Evolutionary conservation across 148 eudicot genomes (phyloP), one percentile per base, ranked within the genome.

Genomic region (Arctostaphylos glauca): DNA sequence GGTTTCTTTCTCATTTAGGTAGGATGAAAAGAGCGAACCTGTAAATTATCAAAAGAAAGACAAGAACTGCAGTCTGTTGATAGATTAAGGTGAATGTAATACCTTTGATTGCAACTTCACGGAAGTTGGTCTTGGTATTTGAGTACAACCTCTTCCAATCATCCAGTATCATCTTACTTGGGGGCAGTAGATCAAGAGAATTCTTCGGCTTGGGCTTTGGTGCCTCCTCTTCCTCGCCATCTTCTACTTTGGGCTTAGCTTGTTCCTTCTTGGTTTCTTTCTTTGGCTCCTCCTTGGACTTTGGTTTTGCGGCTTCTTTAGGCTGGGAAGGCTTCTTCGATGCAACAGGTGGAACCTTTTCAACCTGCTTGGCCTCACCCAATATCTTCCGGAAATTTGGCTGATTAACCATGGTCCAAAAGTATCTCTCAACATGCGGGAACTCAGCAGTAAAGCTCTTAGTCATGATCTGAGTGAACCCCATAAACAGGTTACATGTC

Each of bases 381-480:
- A 82, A 8, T 48, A 75, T 10, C 54, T 82, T 82, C 18, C 46
- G 76, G 15, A 82, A 21, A 38, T 82, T 82, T 74, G 84, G 84
- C 38, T 82, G 84, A 78, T 92, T 92, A 79, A 86, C 88, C 89
- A 90, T 70, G 48, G 91, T 88, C 94, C 94, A 91, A 87, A 75
- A 82, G 84, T 82, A 75, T 59, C 84, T 82, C 84, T 82, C 84
- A 14, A 82, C 84, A n/a, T 82, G 89, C 25, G 94, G 92, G 52
- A 87, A 91, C 81, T 90, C 91, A 19, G 90, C 85, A 49, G 94
- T 90, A 77, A 91, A 88, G 84, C 86, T 86, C 85, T 91, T 91
- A 2, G 90, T 88, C 90, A 91, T 77, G 67, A 90, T 0, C 41
- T 13, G 7, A 0, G 6, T 50, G 72, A 87, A 88, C 44, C 94